A percentile compares a stretch with the other conserved stretches of the same genome.
These are phyloP conservation scores for Tetragonia tetragonoides DNA, from an alignment of 148 eudicot genomes.

Conservation along the genomic window DNA sequence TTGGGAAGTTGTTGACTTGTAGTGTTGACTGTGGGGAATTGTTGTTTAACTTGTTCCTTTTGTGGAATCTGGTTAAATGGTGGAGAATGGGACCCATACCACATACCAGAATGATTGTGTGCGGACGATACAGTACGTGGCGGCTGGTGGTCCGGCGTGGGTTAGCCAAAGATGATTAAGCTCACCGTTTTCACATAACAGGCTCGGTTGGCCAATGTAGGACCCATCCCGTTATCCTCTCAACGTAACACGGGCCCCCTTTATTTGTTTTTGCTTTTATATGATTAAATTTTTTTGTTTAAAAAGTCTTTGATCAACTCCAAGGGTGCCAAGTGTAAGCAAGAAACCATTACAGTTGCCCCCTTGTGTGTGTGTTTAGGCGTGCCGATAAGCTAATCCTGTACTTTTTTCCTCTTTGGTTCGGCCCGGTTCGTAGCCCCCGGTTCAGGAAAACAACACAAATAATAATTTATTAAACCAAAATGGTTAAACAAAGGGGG, in stretches of 20 bases:
- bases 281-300: background rate
- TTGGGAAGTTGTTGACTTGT: no score
- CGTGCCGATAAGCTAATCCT: slow-evolving; percentile 36
- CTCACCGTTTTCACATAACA: slow-evolving; percentile 29
- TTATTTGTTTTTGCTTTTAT: background rate
- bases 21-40: no score
- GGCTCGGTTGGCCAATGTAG: slow-evolving; percentile 27
- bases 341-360: background rate
- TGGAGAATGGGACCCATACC: slow-evolving; percentile 36
- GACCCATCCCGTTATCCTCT: slow-evolving; percentile 34
- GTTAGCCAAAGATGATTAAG: slow-evolving; percentile 41
- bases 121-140: slow-evolving; percentile 34
- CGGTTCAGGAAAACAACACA: slow-evolving; percentile 24
- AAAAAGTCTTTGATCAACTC: background rate
- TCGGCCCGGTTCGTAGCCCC: slow-evolving; percentile 22
- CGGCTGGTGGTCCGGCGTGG: slow-evolving; percentile 59
- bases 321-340: slow-evolving; percentile 29
- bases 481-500: background rate
- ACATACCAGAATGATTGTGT: slow-evolving; percentile 30
- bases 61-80: slow-evolving; percentile 19
- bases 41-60: background rate
- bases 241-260: slow-evolving; percentile 22
- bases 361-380: slow-evolving; percentile 47
- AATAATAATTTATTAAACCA: background rate
- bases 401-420: slow-evolving; percentile 26